phyloP scores from a whole-genome alignment of 495 filamentous ascomycete genomes.

The Penicillium verhagenii region DNA sequence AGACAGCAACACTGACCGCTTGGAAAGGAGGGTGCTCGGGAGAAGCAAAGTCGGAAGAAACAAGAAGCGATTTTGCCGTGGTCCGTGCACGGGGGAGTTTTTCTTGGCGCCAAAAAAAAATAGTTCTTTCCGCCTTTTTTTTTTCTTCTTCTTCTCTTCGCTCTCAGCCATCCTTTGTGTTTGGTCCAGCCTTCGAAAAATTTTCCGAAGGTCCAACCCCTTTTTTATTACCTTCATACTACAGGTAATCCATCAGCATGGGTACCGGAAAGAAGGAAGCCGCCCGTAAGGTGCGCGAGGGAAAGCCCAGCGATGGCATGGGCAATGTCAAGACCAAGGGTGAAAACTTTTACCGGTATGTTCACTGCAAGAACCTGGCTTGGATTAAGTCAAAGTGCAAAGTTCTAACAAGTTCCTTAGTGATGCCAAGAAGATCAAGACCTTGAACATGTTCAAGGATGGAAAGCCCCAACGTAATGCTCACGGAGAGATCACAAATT shows the following conservation, averaged over 20 bases:
- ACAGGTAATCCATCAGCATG: slow-evolving; percentile 55
- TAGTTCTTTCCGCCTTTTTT: slow-evolving; percentile 25
- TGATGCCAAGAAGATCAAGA: slow-evolving; percentile 82
- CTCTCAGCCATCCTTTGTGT: slow-evolving; percentile 38
- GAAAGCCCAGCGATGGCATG: slow-evolving; percentile 81
- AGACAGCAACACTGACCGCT: background rate
- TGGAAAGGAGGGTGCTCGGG: slow-evolving; percentile 12
- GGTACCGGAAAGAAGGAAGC: slow-evolving; percentile 95
- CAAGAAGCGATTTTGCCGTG: slow-evolving; percentile 46
- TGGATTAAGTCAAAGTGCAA: background rate
- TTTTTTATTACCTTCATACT: slow-evolving; percentile 15
- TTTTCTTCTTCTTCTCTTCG: slow-evolving; percentile 32
- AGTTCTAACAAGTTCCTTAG: slow-evolving; percentile 34
- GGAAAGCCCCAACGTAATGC: slow-evolving; percentile 75
- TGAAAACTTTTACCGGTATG: slow-evolving; percentile 88
- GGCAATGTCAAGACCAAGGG: slow-evolving; percentile 88
- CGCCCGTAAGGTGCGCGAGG: slow-evolving; percentile 73
- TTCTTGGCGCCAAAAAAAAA: slow-evolving; percentile 45
- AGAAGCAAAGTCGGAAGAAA: slow-evolving; percentile 29
- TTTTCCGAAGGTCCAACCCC: slow-evolving; percentile 20
- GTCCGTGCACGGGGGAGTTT: slow-evolving; percentile 36
- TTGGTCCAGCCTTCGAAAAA: slow-evolving; percentile 30
- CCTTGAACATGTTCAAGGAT: slow-evolving; percentile 83
- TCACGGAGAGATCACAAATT: slow-evolving; percentile 71
- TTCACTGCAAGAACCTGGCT: background rate